Evolutionary conservation across 768 basidiomycete genomes (phyloP).

Genomic region (Bullera alba): DNA sequence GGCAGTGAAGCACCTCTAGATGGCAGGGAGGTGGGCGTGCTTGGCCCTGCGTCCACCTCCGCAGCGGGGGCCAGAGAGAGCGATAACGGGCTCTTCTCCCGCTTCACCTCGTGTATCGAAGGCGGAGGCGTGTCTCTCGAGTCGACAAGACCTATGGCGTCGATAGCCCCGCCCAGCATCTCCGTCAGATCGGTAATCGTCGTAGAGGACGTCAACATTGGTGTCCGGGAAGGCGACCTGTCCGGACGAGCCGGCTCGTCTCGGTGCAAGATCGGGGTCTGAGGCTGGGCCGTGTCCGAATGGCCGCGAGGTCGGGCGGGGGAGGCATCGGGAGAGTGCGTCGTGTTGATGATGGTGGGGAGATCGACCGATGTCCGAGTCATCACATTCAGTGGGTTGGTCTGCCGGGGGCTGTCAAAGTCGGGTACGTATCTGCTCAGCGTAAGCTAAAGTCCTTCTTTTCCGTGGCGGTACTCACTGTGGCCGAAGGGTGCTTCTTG

Average conservation of each 20-base stretch:
- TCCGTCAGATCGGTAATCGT: constrained; percentile 35
- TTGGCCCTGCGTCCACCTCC: constrained; percentile 1
- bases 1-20: neutral
- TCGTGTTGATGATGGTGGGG: constrained; percentile 23
- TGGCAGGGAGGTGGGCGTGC: neutral
- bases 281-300: neutral
- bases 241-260: constrained; percentile 11
- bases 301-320: no score
- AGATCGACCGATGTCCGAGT: neutral
- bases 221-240: constrained; percentile 12
- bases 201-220: constrained; percentile 7
- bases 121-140: constrained; percentile 36
- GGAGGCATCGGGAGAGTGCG: neutral
- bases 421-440: neutral
- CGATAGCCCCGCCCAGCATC: constrained; percentile 39
- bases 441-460: neutral
- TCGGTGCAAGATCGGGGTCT: neutral
- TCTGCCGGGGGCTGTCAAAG: neutral
- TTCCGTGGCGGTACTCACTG: constrained; percentile 13
- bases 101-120: constrained; percentile 16
- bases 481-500: constrained; percentile 19
- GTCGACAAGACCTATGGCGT: constrained; percentile 37
- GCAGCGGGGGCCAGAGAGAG: constrained; percentile 6
- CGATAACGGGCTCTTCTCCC: neutral
- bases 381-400: neutral